Percentiles rank a stretch among this genome's conserved stretches.
Conservation (phyloP, 176 grass and related monocot genomes). For the Thinopyrum elongatum region DNA sequence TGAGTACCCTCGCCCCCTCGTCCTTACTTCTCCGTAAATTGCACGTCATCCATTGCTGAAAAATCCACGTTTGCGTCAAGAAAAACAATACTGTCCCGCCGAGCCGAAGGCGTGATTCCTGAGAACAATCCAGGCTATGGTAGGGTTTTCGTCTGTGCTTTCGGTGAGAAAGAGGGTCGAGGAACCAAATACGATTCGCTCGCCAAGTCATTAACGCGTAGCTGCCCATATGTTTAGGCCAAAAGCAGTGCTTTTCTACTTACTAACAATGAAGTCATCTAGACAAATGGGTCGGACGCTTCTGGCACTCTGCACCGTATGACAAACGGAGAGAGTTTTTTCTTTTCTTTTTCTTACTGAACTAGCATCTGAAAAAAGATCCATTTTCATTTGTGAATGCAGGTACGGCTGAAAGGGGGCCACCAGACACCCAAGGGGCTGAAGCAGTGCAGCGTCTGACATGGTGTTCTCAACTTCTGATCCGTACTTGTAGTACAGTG, state of each 20-base stretch:
- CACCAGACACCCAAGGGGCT: conserved; percentile 49
- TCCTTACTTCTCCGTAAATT: neutral
- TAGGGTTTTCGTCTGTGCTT: conserved; percentile 23
- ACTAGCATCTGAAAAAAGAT: neutral
- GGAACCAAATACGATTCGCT: conserved; percentile 20
- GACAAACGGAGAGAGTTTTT: neutral
- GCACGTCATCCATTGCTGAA: neutral
- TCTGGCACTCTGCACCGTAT: neutral
- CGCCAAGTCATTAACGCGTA: conserved; percentile 14
- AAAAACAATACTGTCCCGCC: neutral
- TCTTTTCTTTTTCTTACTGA: neutral
- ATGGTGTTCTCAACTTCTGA: neutral
- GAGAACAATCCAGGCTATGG: conserved; percentile 40
- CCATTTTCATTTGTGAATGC: conserved; percentile 1
- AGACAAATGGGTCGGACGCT: neutral
- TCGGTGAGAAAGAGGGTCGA: conserved; percentile 38
- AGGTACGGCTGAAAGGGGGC: conserved; percentile 69
- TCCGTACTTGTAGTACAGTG: neutral
- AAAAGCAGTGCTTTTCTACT: neutral
- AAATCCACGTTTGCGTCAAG: neutral
- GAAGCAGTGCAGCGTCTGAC: conserved; percentile 52
- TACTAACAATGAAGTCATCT: neutral
- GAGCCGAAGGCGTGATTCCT: neutral
- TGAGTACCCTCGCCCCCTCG: conserved; percentile 24
- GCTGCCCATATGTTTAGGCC: neutral